These are phyloP conservation scores for Coemansia sp. DNA, from an alignment of 192 early-diverging fungal genomes.

Conservation along the genomic window DNA sequence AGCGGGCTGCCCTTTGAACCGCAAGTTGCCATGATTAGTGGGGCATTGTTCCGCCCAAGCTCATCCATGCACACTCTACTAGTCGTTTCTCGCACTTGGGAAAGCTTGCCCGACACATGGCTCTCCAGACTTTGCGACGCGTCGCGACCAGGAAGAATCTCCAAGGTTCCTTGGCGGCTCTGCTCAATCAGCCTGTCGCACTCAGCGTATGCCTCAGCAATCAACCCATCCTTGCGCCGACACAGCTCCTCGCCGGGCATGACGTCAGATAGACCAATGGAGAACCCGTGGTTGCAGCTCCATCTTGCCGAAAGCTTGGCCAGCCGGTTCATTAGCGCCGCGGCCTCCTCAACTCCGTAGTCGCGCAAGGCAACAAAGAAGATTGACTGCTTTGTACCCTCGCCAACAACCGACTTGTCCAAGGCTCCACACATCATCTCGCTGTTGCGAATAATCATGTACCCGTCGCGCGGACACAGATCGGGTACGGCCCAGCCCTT, in stretches of 20 bases:
- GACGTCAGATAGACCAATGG: conserved; percentile 98
- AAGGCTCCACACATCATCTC: conserved; percentile 91
- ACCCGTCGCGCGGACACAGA: conserved; percentile 88
- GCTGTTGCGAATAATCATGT: conserved; percentile 85
- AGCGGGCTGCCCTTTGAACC: conserved; percentile 97
- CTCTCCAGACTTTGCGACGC: conserved; percentile 84
- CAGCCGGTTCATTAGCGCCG: conserved; percentile 89
- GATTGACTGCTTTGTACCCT: conserved; percentile 90
- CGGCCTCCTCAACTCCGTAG: conserved; percentile 79
- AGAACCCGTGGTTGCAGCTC: conserved; percentile 91
- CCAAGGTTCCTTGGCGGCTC: conserved; percentile 66
- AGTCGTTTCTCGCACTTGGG: conserved; percentile 84
- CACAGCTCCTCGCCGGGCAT: conserved; percentile 76
- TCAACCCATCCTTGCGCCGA: conserved; percentile 72
- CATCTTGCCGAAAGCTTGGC: conserved; percentile 91
- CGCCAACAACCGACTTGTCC: conserved; percentile 95
- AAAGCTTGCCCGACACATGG: conserved; percentile 81
- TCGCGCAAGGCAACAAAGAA: conserved; percentile 93
- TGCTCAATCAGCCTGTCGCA: conserved; percentile 79
- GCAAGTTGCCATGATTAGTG: conserved; percentile 97
- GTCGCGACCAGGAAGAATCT: conserved; percentile 81
- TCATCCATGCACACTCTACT: conserved; percentile 89
- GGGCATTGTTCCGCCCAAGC: conserved; percentile 92
- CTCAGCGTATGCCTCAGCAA: conserved; percentile 73
- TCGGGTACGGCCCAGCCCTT: conserved; percentile 58